Evolutionary conservation across 1,284 basidiomycete species (phyloP), one percentile per base, ranked within the genome.

Genomic region (Ustilago crameri): DNA sequence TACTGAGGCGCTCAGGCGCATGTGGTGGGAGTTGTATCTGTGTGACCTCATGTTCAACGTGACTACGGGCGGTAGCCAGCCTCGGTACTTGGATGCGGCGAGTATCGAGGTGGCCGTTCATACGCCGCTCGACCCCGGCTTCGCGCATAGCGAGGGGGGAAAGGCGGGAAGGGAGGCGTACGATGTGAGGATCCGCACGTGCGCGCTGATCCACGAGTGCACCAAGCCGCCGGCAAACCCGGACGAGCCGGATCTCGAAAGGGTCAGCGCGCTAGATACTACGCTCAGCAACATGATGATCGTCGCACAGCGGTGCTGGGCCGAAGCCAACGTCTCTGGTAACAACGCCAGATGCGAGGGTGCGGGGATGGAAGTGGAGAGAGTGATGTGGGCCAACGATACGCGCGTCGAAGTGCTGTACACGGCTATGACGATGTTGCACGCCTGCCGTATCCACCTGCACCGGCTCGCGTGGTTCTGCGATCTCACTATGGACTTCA

Each of bases 251-350:
- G 57, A 60, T 17, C 26, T 52, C n/a, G 44, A 42, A 10, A 24
- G 57, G 1, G 38, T 60, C 17, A 38, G 44, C 2, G 49, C 57
- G 9, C 37, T 60, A 12, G 57, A 60, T n/a, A 60, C 57, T 5
- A 60, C 52, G 38, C 44, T 60, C n/a, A 60, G 57, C 51, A 60
- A 60, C 30, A 51, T 60, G 15, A 51, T 60, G 30, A 26, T 60
- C 35, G 44, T 54, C 12, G 52, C 52, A 0, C 52, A 54, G 22
- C 34, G 52, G 1, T 44, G 46, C 27, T 54, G 43, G 34, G 52
- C 43, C 8, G 20, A 41, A n/a, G 52, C 52, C 10, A 46, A 42
- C 10, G 40, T 22, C 9, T 23, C 7, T 30, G 35, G 22, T n/a
- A 27, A 20, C 15, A 26, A 30, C 30, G 30, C 30, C 7, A 30